These are phyloP conservation scores for Colletotrichum sp. DNA, from an alignment of 2,329 filamentous ascomycete genomes.

Conservation along the genomic window DNA sequence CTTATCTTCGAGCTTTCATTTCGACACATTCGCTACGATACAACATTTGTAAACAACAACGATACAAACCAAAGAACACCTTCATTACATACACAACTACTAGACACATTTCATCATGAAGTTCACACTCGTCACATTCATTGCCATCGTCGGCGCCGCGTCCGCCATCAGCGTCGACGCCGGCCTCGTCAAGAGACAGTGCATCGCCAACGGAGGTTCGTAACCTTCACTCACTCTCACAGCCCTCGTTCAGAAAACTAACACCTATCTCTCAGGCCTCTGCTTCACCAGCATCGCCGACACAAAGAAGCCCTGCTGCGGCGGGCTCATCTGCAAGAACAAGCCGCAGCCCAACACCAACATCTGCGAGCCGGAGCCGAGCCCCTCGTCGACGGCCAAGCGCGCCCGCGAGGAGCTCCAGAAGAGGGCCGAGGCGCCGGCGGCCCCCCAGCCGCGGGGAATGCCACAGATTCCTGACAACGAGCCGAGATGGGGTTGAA, in stretches of 20 bases:
- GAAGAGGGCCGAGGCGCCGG: not conserved
- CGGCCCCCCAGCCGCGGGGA: not conserved
- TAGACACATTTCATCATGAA: not conserved
- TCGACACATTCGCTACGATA: not conserved
- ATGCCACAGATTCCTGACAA: not conserved
- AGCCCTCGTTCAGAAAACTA: not conserved
- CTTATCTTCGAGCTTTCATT: not conserved
- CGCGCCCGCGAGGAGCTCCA: not conserved
- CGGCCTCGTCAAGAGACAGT: conserved; percentile 4
- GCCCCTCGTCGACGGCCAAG: not conserved
- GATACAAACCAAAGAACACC: not conserved
- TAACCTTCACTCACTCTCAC: not conserved
- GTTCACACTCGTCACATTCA: not conserved
- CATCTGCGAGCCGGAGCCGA: not conserved
- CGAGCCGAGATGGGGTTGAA: not conserved
- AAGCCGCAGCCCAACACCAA: not conserved
- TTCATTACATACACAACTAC: not conserved
- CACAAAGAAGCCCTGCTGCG: conserved; percentile 3
- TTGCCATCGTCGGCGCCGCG: not conserved
- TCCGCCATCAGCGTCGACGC: conserved; percentile 10
- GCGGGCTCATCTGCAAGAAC: not conserved
- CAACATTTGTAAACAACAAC: not conserved
- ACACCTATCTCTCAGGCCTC: not conserved
- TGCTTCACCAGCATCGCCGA: not conserved
- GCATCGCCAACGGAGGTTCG: not conserved